These are phyloP conservation scores for Ehretia macrophylla DNA, from an alignment of 257 asterid genomes.

Conservation along the genomic window DNA sequence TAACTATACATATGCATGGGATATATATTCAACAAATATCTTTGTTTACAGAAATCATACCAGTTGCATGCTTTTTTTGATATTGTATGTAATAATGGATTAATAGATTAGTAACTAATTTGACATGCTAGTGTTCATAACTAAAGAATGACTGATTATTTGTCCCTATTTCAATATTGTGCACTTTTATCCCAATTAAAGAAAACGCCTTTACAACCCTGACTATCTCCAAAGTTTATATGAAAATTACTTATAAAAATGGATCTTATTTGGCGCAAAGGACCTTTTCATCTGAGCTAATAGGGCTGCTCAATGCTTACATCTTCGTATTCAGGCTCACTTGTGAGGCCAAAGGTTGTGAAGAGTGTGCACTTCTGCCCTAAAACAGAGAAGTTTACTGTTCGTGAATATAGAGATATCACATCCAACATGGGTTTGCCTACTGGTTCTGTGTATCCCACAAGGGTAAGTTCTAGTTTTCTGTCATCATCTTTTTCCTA, in stretches of 20 bases:
- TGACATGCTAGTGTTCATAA: not conserved
- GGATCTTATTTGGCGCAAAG: not conserved
- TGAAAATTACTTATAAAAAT: too few relatives aligned
- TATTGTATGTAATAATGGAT: not conserved
- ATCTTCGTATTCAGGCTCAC: conserved; percentile 59
- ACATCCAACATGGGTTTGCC: conserved; percentile 93
- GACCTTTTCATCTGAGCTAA: not conserved
- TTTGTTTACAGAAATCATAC: too few relatives aligned
- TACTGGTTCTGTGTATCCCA: conserved; percentile 94
- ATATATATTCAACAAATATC: too few relatives aligned
- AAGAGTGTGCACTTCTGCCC: conserved; percentile 97
- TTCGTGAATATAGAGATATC: conserved; percentile 85
- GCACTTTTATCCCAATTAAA: too few relatives aligned
- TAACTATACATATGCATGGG: too few relatives aligned
- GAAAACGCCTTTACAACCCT: too few relatives aligned
- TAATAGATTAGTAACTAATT: not conserved
- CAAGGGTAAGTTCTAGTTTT: conserved; percentile 53
- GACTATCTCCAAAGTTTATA: too few relatives aligned
- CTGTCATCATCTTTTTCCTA: conserved; percentile 4
- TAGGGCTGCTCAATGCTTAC: not conserved
- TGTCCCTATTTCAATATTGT: not conserved
- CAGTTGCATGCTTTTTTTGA: too few relatives aligned
- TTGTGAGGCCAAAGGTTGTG: conserved; percentile 98
- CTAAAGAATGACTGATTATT: too few relatives aligned
- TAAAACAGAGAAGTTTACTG: conserved; percentile 58